phyloP scores from a whole-genome alignment of 345 rosid species.

The Hibiscus trionum region DNA sequence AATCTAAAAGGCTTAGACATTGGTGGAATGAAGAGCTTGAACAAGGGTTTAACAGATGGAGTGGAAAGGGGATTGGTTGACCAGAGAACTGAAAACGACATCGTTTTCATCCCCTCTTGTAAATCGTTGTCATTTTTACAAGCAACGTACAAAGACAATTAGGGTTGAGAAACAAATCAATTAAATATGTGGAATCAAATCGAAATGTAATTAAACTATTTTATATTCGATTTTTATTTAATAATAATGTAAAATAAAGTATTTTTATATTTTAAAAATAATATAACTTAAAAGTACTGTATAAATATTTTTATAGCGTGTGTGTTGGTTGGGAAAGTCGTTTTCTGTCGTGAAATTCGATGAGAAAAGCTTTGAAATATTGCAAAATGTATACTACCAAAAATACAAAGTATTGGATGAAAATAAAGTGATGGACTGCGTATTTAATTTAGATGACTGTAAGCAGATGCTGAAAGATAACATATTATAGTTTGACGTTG shows the following conservation, averaged over 20 bases:
- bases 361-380: neutral
- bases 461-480: neutral
- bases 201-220: too few species aligned
- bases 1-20: neutral
- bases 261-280: too few species aligned
- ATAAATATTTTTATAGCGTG: too few species aligned
- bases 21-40: neutral
- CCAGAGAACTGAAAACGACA: neutral
- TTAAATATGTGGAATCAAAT: too few species aligned
- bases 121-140: neutral
- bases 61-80: neutral
- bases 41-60: neutral
- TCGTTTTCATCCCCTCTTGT: neutral
- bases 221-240: too few species aligned
- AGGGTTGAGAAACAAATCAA: too few species aligned
- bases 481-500: neutral
- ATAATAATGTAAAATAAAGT: too few species aligned
- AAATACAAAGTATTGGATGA: neutral
- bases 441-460: neutral
- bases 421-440: neutral
- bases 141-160: too few species aligned
- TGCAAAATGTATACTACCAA: neutral
- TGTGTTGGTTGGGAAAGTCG: neutral
- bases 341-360: neutral
- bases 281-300: too few species aligned